phyloP scores from a whole-genome alignment of 2,329 filamentous ascomycete species.

The Colletotrichum horii region DNA sequence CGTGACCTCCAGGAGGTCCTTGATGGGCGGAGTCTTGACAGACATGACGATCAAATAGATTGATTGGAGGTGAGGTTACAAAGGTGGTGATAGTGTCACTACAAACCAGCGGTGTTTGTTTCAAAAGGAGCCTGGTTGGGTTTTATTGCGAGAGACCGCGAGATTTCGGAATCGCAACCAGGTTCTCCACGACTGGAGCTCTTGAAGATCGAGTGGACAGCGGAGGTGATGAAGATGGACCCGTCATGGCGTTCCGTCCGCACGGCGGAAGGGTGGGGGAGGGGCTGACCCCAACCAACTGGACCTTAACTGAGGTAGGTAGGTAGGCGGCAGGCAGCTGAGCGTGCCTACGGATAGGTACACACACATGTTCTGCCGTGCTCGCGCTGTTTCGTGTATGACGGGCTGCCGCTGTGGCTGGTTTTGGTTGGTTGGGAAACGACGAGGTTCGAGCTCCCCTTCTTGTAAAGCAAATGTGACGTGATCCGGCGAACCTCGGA shows the following conservation, averaged over 20 bases:
- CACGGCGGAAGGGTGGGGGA: constrained; percentile 17
- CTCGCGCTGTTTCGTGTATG: neutral
- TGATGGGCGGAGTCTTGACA: constrained; percentile 15
- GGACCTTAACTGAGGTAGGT: neutral
- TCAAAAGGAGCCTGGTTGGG: neutral
- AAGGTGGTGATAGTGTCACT: neutral
- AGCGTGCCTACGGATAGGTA: neutral
- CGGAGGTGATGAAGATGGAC: neutral
- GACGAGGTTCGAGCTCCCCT: neutral
- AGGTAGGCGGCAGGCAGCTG: neutral
- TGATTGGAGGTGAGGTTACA: neutral
- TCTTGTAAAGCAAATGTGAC: neutral
- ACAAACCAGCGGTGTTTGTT: neutral
- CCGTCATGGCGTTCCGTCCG: neutral
- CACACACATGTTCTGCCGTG: too few relatives aligned
- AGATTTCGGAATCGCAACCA: neutral
- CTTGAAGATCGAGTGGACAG: neutral
- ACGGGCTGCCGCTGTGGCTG: neutral
- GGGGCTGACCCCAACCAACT: constrained; percentile 9
- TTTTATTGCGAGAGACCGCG: neutral
- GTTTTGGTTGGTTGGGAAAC: neutral
- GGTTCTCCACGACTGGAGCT: neutral
- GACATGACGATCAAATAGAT: neutral
- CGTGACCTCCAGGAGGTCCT: constrained; percentile 8
- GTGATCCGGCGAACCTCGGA: neutral